Conservation (phyloP, 352 stramenopile genomes). For the Aphanomyces cochlioides region DNA sequence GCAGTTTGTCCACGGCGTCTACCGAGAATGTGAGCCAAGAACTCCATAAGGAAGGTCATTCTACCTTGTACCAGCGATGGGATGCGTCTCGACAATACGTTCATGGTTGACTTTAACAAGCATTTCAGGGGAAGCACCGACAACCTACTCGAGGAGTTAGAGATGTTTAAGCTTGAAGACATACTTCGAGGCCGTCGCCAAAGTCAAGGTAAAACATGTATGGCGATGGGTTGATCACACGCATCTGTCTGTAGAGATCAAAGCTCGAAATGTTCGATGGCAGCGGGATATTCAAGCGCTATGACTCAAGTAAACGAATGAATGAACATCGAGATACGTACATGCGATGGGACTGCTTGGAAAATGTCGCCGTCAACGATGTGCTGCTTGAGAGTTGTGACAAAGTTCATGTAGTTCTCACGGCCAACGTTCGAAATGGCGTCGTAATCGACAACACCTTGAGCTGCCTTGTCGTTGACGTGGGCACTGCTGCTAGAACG, state of each 20-base stretch:
- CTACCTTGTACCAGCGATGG: constrained; percentile 80
- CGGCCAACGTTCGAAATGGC: constrained; percentile 77
- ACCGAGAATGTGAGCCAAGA: neutral
- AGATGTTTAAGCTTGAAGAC: neutral
- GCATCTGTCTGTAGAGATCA: constrained; percentile 87
- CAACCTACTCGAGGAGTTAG: constrained; percentile 38
- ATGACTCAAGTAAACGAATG: constrained; percentile 20
- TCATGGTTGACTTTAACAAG: constrained; percentile 85
- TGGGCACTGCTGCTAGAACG: constrained; percentile 57
- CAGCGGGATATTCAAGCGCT: constrained; percentile 68
- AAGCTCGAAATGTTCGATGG: constrained; percentile 62
- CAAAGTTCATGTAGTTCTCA: constrained; percentile 82
- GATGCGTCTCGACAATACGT: constrained; percentile 81
- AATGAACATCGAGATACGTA: constrained; percentile 17
- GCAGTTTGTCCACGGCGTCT: constrained; percentile 71
- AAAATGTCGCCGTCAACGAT: constrained; percentile 89
- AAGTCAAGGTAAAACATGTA: constrained; percentile 90
- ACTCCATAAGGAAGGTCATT: neutral
- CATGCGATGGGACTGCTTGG: constrained; percentile 74
- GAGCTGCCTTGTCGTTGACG: constrained; percentile 39
- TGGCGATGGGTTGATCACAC: constrained; percentile 82
- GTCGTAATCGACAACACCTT: constrained; percentile 61
- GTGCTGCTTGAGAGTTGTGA: constrained; percentile 82
- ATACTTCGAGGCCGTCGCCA: constrained; percentile 68
- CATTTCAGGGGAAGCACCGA: constrained; percentile 86